These are phyloP conservation scores for Candida sphagnicola DNA, from an alignment of 805 yeast genomes.

Conservation along the genomic window DNA sequence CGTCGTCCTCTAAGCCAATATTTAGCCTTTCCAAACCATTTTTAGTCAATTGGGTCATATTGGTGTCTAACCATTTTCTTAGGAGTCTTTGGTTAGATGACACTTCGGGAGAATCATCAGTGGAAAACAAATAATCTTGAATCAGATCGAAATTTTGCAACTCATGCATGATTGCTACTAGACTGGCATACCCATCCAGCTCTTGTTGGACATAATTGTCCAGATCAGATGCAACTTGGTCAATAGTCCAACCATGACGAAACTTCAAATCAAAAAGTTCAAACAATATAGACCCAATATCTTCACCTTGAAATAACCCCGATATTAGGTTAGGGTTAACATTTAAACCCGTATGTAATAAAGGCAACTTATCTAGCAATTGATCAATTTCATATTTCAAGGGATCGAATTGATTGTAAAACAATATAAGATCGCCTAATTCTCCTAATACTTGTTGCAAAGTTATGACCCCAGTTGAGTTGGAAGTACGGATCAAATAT, in stretches of 20 bases:
- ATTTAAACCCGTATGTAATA: constrained; percentile 63
- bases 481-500: constrained; percentile 10
- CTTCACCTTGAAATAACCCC: constrained; percentile 49
- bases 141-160: constrained; percentile 47
- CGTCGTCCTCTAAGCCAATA: constrained; percentile 43
- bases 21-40: constrained; percentile 55
- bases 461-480: constrained; percentile 11
- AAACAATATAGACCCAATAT: constrained; percentile 55
- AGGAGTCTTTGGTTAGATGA: constrained; percentile 14
- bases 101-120: constrained; percentile 9
- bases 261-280: constrained; percentile 54
- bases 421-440: constrained; percentile 44
- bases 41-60: constrained; percentile 73
- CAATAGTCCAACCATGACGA: constrained; percentile 84
- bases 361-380: constrained; percentile 56
- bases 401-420: constrained; percentile 14
- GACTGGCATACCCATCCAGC: constrained; percentile 12
- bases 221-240: constrained; percentile 21
- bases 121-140: constrained; percentile 48
- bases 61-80: constrained; percentile 45
- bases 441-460: constrained; percentile 43
- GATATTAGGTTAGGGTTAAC: constrained; percentile 62
- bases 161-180: constrained; percentile 16
- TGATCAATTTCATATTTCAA: constrained; percentile 15
- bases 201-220: no score